Evolutionary conservation across 495 filamentous ascomycete species (phyloP).

Genomic region (Haplographium delicatum): DNA sequence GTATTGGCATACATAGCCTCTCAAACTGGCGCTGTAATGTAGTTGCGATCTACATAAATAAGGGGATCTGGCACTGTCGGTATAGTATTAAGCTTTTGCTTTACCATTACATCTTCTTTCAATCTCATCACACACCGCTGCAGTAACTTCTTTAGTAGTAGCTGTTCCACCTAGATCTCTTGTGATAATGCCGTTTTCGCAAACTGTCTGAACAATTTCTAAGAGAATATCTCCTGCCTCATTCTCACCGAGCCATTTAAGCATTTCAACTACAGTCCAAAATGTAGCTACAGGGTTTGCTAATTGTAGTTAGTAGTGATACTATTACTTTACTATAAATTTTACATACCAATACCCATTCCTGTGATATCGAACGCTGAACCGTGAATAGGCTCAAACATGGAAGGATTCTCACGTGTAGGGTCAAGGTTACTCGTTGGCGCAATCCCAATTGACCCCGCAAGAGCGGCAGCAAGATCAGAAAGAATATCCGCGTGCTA

Average conservation of each 20-base stretch:
- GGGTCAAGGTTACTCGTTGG: conserved; percentile 72
- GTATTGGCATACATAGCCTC: too few species aligned
- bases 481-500: conserved; percentile 52
- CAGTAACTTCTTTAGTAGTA: conserved; percentile 53
- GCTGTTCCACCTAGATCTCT: conserved; percentile 52
- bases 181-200: conserved; percentile 53
- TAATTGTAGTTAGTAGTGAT: background rate
- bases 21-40: too few species aligned
- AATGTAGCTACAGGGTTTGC: conserved; percentile 70
- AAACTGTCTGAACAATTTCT: conserved; percentile 55
- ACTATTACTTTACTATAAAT: background rate
- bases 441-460: conserved; percentile 75
- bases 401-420: conserved; percentile 56
- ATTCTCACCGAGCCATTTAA: conserved; percentile 57
- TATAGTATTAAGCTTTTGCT: background rate
- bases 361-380: conserved; percentile 64
- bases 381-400: conserved; percentile 89
- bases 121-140: conserved; percentile 57
- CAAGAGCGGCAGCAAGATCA: conserved; percentile 75
- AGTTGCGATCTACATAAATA: too few species aligned
- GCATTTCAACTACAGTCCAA: conserved; percentile 66
- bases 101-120: conserved; percentile 16
- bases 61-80: too few species aligned
- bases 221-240: conserved; percentile 51
- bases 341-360: conserved; percentile 42